Percentiles rank a stretch among this genome's conserved stretches.
These are phyloP conservation scores for Abortiporus biennis DNA, from an alignment of 1,284 basidiomycete species.

Conservation along the genomic window DNA sequence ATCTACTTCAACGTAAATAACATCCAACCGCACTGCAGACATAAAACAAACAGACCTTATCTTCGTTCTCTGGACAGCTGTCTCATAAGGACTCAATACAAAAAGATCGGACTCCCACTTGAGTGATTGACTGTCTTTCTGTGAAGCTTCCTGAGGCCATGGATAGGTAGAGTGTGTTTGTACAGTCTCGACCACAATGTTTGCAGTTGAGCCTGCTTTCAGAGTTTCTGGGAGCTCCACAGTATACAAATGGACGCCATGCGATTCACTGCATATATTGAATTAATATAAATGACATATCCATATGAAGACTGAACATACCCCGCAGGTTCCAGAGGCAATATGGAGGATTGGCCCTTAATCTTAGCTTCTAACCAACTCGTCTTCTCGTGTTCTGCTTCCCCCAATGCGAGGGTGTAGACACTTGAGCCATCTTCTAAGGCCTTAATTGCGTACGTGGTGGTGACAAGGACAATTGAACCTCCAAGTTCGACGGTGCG, in stretches of 20 bases:
- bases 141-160: slow-evolving; percentile 68
- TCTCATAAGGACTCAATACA: slow-evolving; percentile 80
- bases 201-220: slow-evolving; percentile 52
- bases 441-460: slow-evolving; percentile 80
- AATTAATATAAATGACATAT: background rate
- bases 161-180: slow-evolving; percentile 74
- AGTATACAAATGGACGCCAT: slow-evolving; percentile 32
- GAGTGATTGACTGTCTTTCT: slow-evolving; percentile 78
- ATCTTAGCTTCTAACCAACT: slow-evolving; percentile 78
- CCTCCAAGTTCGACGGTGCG: slow-evolving; percentile 86
- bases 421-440: slow-evolving; percentile 53
- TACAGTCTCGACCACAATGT: slow-evolving; percentile 71
- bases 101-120: slow-evolving; percentile 73
- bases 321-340: slow-evolving; percentile 48
- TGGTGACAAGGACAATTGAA: slow-evolving; percentile 78
- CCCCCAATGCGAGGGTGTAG: slow-evolving; percentile 69
- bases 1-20: slow-evolving; percentile 32
- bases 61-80: slow-evolving; percentile 81
- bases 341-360: slow-evolving; percentile 59
- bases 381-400: slow-evolving; percentile 57
- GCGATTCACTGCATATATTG: too few relatives aligned
- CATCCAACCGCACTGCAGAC: background rate
- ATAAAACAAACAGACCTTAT: slow-evolving; percentile 54
- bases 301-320: slow-evolving; percentile 25
- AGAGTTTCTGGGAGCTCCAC: slow-evolving; percentile 40